Evolutionary conservation across 495 filamentous ascomycete genomes (phyloP).

Genomic region (Tetracladium marchalianum): DNA sequence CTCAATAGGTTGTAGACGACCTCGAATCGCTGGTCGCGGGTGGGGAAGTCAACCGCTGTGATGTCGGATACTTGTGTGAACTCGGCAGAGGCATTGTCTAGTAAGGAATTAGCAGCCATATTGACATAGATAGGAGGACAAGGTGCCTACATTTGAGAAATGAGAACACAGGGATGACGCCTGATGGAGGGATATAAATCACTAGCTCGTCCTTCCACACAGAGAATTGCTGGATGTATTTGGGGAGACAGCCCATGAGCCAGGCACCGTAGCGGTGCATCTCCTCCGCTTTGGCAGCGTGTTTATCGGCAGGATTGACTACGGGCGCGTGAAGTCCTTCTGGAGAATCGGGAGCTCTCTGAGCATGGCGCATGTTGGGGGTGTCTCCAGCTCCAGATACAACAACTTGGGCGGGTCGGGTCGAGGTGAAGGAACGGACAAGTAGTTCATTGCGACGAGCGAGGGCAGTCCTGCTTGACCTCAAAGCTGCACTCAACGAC

Average conservation of each 20-base stretch:
- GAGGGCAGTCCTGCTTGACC: slow-evolving; percentile 37
- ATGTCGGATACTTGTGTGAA: slow-evolving; percentile 90
- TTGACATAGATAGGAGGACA: not conserved
- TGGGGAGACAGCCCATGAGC: slow-evolving; percentile 90
- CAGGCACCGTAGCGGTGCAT: slow-evolving; percentile 94
- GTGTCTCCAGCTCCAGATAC: slow-evolving; percentile 34
- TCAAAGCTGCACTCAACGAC: slow-evolving; percentile 49
- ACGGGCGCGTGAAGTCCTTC: slow-evolving; percentile 44
- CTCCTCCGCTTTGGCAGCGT: slow-evolving; percentile 67
- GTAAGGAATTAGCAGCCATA: not conserved
- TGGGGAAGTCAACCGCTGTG: slow-evolving; percentile 92
- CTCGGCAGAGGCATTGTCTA: slow-evolving; percentile 79
- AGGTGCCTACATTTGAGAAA: slow-evolving; percentile 68
- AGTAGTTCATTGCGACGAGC: slow-evolving; percentile 11
- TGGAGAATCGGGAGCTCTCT: slow-evolving; percentile 12
- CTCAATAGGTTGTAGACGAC: slow-evolving; percentile 96
- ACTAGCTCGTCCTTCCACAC: slow-evolving; percentile 99
- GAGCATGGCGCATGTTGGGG: slow-evolving; percentile 50
- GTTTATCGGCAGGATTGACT: slow-evolving; percentile 90
- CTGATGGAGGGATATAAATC: slow-evolving; percentile 82
- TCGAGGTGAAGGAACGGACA: slow-evolving; percentile 13
- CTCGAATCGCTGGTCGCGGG: slow-evolving; percentile 89
- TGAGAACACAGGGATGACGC: slow-evolving; percentile 79
- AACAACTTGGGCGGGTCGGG: slow-evolving; percentile 20
- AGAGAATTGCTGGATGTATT: slow-evolving; percentile 97